Conservation (phyloP, 352 stramenopile genomes). For the Phytophthora citrophthora region DNA sequence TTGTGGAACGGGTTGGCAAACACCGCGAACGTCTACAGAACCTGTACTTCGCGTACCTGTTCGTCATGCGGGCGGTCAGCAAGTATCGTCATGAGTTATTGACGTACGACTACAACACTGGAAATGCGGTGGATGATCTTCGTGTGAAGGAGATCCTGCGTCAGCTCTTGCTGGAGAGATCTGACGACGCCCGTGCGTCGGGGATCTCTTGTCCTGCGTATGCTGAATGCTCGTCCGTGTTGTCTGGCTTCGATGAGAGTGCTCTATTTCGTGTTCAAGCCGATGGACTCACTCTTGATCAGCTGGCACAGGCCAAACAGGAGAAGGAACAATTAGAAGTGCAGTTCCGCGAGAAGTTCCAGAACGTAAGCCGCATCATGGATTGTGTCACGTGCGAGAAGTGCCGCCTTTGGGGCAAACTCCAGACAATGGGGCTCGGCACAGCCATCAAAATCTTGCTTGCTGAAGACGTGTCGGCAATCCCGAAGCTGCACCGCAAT, state of each 20-base stretch:
- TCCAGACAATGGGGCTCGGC: slow-evolving; percentile 97
- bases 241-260: slow-evolving; percentile 89
- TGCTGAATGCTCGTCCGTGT: slow-evolving; percentile 60
- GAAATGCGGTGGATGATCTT: slow-evolving; percentile 89
- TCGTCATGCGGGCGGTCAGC: slow-evolving; percentile 95
- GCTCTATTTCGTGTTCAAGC: slow-evolving; percentile 84
- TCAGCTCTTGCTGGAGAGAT: slow-evolving; percentile 71
- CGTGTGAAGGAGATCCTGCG: slow-evolving; percentile 74
- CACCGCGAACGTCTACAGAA: slow-evolving; percentile 97
- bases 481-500: slow-evolving; percentile 91
- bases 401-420: slow-evolving; percentile 98
- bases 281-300: slow-evolving; percentile 60
- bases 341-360: slow-evolving; percentile 93
- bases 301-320: slow-evolving; percentile 62
- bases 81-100: slow-evolving; percentile 94
- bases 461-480: slow-evolving; percentile 77
- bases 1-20: slow-evolving; percentile 90
- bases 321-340: slow-evolving; percentile 68
- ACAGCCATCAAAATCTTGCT: slow-evolving; percentile 98
- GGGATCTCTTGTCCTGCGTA: slow-evolving; percentile 61
- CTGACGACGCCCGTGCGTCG: slow-evolving; percentile 29
- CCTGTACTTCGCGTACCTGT: slow-evolving; percentile 98
- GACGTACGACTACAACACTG: slow-evolving; percentile 95
- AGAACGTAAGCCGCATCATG: slow-evolving; percentile 98
- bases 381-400: slow-evolving; percentile 99